Percentiles rank a stretch among this genome's conserved stretches.
phyloP scores from a whole-genome alignment of 2,329 filamentous ascomycete species.

The Fusarium siculi region DNA sequence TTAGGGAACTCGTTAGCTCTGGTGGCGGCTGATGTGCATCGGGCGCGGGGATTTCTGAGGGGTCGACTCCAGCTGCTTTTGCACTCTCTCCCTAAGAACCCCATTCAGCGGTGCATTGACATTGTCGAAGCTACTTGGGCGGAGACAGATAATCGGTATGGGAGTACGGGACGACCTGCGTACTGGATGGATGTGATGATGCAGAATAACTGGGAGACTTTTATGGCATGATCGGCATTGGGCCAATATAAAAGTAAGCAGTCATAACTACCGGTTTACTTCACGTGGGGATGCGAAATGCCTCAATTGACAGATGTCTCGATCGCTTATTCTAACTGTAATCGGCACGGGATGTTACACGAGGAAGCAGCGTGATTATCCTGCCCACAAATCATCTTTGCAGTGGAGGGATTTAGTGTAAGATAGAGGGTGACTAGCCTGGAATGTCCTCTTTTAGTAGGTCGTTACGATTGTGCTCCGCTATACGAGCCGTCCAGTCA shows the following conservation, averaged over 20 bases:
- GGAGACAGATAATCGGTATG: fast-evolving
- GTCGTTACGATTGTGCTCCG: background rate
- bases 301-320: background rate
- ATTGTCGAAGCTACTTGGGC: background rate
- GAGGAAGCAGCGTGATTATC: background rate
- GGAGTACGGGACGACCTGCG: background rate
- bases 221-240: background rate
- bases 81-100: background rate
- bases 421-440: background rate
- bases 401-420: background rate
- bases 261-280: no score
- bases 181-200: background rate
- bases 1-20: background rate
- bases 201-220: background rate
- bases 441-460: background rate
- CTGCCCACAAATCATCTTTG: background rate
- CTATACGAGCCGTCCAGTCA: background rate
- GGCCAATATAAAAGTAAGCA: no score
- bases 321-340: background rate
- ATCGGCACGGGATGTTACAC: background rate
- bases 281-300: background rate
- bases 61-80: background rate
- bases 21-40: background rate
- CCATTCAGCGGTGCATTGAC: background rate
- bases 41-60: background rate